Conservation (phyloP, 225 moss, liverwort and hornwort species). For the Lunularia cruciata region DNA sequence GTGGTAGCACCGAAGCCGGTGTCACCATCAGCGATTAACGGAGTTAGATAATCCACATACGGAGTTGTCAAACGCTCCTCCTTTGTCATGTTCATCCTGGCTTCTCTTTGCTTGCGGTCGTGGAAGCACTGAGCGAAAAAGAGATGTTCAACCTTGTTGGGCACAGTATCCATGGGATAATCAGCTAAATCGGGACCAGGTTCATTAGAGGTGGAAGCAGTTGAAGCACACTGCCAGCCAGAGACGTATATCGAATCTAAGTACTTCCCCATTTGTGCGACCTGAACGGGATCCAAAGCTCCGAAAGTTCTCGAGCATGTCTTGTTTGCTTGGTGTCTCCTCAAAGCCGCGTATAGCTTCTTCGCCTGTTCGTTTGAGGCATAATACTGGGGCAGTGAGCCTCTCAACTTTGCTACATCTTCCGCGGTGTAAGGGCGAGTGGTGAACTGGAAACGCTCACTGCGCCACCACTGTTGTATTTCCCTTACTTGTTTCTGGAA, state of each 20-base stretch:
- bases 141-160: conserved; percentile 82
- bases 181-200: conserved; percentile 85
- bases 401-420: conserved; percentile 61
- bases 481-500: conserved; percentile 63
- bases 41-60: conserved; percentile 62
- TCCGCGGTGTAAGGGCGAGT: conserved; percentile 53
- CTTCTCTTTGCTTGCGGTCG: conserved; percentile 75
- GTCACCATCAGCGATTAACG: conserved; percentile 73
- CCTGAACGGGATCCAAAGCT: conserved; percentile 71
- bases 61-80: conserved; percentile 38
- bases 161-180: conserved; percentile 84
- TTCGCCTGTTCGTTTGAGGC: conserved; percentile 62
- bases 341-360: conserved; percentile 61
- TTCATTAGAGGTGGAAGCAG: conserved; percentile 69
- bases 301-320: conserved; percentile 75
- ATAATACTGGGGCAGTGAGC: conserved; percentile 57
- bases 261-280: conserved; percentile 80
- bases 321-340: conserved; percentile 56
- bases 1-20: conserved; percentile 81
- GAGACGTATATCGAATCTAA: conserved; percentile 80
- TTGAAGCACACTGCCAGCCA: conserved; percentile 88
- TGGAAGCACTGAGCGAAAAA: conserved; percentile 82
- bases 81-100: conserved; percentile 42
- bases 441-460: conserved; percentile 59
- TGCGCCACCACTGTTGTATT: conserved; percentile 70